Base-by-base conservation (phyloP, 768 basidiomycete genomes). In the Pseudohyphozyma bogoriensis region DNA sequence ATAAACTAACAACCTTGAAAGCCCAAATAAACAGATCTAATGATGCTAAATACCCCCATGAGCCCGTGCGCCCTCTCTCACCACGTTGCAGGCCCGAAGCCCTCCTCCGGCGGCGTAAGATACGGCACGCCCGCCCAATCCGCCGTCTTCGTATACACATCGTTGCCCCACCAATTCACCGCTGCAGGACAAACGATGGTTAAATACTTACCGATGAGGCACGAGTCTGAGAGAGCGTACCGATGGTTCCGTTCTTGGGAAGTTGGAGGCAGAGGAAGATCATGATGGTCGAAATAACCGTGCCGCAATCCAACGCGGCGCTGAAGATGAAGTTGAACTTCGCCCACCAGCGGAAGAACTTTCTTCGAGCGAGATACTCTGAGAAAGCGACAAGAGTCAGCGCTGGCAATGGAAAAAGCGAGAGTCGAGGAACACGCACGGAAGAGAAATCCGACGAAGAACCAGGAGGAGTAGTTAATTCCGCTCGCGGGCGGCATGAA, bases 391-490 rank as follows among this genome's bases (percentile, higher is more conserved):
- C 8, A 9, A n/a, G 4, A 11, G 47, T 50, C 55, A 51, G 46
- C 36, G n/a, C 20, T 28, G n/a, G 16, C 40, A 42, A 42, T 18
- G 37, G 10, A 10, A 10, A 10, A 10, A 10, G 11, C 37, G 10
- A 10, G 50, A 37, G 10, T 18, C 18, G 10, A 37, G 18, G 10
- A 10, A 20, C 8, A 20, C 40, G 40, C n/a, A 42, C 40, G 92
- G 82, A 95, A 95, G 56, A 93, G 73, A 72, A 92, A 89, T 4
- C 86, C 89, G 24, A 86, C 82, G 12, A 85, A 77, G 72, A 93
- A 85, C 87, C 86, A 95, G 24, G 85, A 81, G 15, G 87, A 85
- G 72, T 89, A 96, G 76, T 97, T 96, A 79, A 95, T 87, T n/a
- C 91, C 91, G 50, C 82, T 87, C 29, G 89, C 87, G 4, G 92